Evolutionary conservation across 1,139 yeast species (phyloP).

Genomic region (Protomyces gravidus): DNA sequence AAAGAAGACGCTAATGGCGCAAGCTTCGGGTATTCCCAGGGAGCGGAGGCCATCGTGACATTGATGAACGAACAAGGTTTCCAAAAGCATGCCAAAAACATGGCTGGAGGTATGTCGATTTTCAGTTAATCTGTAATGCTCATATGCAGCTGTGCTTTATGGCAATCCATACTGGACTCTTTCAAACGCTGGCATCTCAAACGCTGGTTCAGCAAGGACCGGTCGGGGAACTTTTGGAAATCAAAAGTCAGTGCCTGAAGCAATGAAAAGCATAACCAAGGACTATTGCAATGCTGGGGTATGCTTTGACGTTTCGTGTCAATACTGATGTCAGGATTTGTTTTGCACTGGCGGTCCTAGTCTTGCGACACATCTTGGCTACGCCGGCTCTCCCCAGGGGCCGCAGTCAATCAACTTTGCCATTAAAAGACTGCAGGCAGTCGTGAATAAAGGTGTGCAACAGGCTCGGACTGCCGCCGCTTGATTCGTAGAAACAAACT

Average conservation of each 20-base stretch:
- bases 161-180: neutral
- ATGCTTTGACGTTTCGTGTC: too few relatives aligned
- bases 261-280: neutral
- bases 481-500: too few relatives aligned
- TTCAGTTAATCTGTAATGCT: too few relatives aligned
- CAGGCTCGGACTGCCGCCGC: too few relatives aligned
- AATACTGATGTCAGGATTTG: too few relatives aligned
- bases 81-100: neutral
- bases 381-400: neutral
- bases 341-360: neutral
- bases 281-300: neutral
- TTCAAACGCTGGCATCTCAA: neutral
- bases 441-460: too few relatives aligned
- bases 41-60: neutral
- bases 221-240: neutral
- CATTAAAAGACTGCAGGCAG: neutral
- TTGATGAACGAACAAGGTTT: neutral
- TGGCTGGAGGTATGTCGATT: too few relatives aligned
- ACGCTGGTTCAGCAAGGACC: neutral
- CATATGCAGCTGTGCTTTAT: neutral
- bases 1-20: too few relatives aligned
- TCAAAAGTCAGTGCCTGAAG: neutral
- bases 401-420: neutral
- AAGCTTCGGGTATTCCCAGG: neutral
- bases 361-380: neutral